phyloP scores from a whole-genome alignment of 176 grass and related monocot species.

The Chloris gayana region DNA sequence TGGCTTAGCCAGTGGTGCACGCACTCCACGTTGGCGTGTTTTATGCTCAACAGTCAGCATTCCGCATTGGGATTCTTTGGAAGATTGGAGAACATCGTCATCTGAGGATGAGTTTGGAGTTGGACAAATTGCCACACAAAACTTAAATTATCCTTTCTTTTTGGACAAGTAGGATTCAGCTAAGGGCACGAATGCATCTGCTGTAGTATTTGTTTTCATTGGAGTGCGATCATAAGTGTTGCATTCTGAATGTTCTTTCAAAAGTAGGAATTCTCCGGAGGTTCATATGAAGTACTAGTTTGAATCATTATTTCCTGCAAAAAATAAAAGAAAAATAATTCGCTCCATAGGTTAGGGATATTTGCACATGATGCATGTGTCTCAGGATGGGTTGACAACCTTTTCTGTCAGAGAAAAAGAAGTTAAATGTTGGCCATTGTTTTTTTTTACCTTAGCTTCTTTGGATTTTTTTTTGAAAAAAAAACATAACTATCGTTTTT shows the following conservation, averaged over 20 bases:
- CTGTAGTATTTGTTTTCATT: background rate
- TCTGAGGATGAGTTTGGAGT: background rate
- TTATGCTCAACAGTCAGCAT: constrained; percentile 34
- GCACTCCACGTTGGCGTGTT: background rate
- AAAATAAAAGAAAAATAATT: background rate
- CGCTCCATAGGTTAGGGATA: too few relatives aligned
- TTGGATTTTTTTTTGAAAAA: too few relatives aligned
- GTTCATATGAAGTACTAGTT: background rate
- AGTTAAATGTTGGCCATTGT: too few relatives aligned
- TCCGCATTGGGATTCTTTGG: background rate
- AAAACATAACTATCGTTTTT: too few relatives aligned
- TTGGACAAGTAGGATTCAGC: background rate
- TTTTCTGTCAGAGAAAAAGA: too few relatives aligned
- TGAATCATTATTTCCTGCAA: background rate
- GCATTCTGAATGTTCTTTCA: background rate
- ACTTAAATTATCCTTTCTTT: background rate
- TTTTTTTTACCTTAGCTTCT: too few relatives aligned
- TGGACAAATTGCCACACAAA: background rate
- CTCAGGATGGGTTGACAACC: background rate
- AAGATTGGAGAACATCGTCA: background rate
- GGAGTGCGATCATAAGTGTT: too few relatives aligned
- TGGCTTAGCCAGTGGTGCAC: background rate
- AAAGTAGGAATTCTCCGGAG: background rate
- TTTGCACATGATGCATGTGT: too few relatives aligned
- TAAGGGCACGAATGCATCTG: background rate